phyloP scores from a whole-genome alignment of 2,329 filamentous ascomycete genomes.

The Penicillium sp. region DNA sequence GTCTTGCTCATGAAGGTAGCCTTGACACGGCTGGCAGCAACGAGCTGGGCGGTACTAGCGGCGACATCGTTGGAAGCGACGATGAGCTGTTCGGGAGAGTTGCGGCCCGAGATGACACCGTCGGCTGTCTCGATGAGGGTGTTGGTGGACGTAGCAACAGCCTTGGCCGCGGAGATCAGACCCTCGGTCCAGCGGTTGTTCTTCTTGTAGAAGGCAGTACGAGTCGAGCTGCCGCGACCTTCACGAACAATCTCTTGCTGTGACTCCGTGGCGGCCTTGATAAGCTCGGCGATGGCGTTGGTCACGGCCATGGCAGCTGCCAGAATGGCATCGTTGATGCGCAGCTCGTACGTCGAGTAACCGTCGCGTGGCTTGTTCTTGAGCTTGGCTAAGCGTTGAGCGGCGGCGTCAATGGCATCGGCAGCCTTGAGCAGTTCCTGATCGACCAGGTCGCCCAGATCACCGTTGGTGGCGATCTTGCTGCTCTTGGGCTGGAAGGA shows the following conservation, averaged over 20 bases:
- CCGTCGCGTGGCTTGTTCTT: conserved; percentile 96
- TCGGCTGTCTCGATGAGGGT: conserved; percentile 97
- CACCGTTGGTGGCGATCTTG: conserved; percentile 77
- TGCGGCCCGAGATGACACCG: conserved; percentile 87
- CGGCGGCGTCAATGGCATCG: conserved; percentile 90
- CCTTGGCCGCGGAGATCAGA: conserved; percentile 94
- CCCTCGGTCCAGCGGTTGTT: conserved; percentile 99
- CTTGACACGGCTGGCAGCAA: conserved; percentile 94
- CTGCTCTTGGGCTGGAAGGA: conserved; percentile 84
- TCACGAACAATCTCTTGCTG: conserved; percentile 97
- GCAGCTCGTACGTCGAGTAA: conserved; percentile 94
- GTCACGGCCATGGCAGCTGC: conserved; percentile 93
- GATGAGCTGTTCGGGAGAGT: conserved; percentile 94
- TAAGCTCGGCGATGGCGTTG: conserved; percentile 88
- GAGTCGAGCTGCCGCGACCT: conserved; percentile 81
- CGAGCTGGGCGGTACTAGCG: conserved; percentile 92
- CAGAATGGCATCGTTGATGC: conserved; percentile 92
- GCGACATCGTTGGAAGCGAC: conserved; percentile 97
- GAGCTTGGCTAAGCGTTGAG: conserved; percentile 84
- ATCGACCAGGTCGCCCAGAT: conserved; percentile 91
- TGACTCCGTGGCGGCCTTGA: conserved; percentile 89
- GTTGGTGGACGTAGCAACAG: conserved; percentile 90
- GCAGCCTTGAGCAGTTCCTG: conserved; percentile 89
- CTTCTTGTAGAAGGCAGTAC: conserved; percentile 98
- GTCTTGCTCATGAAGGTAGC: conserved; percentile 97